Conservation (phyloP, 805 yeast species). For the Metschnikowia arizonensis region DNA sequence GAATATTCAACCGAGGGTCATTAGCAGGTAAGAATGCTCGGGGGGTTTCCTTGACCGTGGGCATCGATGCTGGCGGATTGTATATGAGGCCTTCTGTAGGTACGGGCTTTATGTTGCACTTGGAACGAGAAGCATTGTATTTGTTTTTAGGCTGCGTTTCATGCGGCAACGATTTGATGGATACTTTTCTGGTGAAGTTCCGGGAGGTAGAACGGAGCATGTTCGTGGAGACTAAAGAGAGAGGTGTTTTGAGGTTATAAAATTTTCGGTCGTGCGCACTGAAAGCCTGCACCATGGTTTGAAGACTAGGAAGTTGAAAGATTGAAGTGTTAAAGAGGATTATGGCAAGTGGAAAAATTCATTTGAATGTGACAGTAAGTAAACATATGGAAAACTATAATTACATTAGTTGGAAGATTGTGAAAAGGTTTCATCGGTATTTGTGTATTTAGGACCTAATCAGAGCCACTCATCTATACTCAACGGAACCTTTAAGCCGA, state of each 20-base stretch:
- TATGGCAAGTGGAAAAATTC: too few relatives aligned
- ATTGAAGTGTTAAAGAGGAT: too few relatives aligned
- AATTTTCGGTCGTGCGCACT: conserved; percentile 4
- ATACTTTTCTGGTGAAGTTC: conserved; percentile 14
- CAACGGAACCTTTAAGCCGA: not conserved
- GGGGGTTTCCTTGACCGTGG: conserved; percentile 59
- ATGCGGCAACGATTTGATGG: conserved; percentile 26
- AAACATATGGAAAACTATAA: too few relatives aligned
- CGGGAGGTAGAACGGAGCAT: conserved; percentile 10
- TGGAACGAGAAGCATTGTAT: conserved; percentile 60
- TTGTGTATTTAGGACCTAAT: not conserved
- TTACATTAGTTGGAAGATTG: too few relatives aligned
- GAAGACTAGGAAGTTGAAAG: not conserved
- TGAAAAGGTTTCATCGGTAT: not conserved
- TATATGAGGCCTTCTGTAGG: conserved; percentile 56
- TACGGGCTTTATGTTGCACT: conserved; percentile 59
- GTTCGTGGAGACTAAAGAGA: not conserved
- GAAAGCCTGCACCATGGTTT: not conserved
- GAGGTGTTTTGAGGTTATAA: not conserved
- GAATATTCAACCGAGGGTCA: conserved; percentile 51
- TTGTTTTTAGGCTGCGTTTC: conserved; percentile 46
- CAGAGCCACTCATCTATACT: not conserved
- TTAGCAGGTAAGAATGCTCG: conserved; percentile 58
- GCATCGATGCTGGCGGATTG: conserved; percentile 56
- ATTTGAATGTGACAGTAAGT: too few relatives aligned